Conservation (phyloP, 768 basidiomycete genomes). For the Lentinula detonsa region DNA sequence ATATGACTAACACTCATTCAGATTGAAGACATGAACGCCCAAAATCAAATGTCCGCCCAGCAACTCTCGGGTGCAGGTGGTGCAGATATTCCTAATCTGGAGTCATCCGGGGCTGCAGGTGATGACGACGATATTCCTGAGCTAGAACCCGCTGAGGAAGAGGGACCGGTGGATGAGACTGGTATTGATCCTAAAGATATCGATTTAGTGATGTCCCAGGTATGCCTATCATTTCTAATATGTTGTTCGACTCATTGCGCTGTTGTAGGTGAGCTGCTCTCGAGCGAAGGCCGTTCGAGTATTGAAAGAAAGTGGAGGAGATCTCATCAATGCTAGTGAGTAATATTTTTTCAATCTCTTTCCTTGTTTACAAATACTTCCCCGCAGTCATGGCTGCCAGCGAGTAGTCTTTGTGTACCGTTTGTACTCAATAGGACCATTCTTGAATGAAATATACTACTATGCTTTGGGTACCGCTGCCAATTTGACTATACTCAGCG, state of each 20-base stretch:
- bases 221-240: slow-evolving; percentile 2
- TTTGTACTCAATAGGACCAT: slow-evolving; percentile 9
- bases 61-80: slow-evolving; percentile 56
- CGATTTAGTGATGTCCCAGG: slow-evolving; percentile 81
- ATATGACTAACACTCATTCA: slow-evolving; percentile 17
- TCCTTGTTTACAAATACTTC: slow-evolving; percentile 1
- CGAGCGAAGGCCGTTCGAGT: slow-evolving; percentile 89
- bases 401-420: slow-evolving; percentile 50
- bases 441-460: too few species aligned
- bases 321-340: slow-evolving; percentile 95
- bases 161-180: slow-evolving; percentile 77
- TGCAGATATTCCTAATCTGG: slow-evolving; percentile 35
- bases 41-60: slow-evolving; percentile 72
- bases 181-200: slow-evolving; percentile 93
- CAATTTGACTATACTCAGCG: too few species aligned
- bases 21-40: slow-evolving; percentile 86
- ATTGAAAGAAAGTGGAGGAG: slow-evolving; percentile 87
- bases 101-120: slow-evolving; percentile 37
- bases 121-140: slow-evolving; percentile 82
- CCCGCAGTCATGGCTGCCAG: slow-evolving; percentile 84
- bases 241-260: background rate
- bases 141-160: slow-evolving; percentile 76
- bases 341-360: slow-evolving; percentile 18
- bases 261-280: slow-evolving; percentile 76
- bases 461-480: too few species aligned